Conservation (phyloP, 2,329 filamentous ascomycete species). For the Diaporthe sp. region DNA sequence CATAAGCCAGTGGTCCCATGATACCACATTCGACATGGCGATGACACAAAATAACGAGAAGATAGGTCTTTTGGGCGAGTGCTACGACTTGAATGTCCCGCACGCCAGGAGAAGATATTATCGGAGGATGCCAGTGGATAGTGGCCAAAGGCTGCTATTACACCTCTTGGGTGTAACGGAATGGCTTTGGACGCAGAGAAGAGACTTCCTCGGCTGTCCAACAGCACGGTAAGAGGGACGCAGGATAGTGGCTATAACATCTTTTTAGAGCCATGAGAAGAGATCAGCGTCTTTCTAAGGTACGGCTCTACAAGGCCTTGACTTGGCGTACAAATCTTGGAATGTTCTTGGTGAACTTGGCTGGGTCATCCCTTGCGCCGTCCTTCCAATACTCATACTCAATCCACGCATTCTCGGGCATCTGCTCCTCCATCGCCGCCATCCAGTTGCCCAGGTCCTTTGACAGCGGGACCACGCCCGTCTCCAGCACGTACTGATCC, state of each 20-base stretch:
- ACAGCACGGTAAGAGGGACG: neutral
- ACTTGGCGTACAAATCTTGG: conserved; percentile 41
- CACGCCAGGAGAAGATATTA: too few species aligned
- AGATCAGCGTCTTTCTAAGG: neutral
- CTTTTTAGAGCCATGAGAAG: too few species aligned
- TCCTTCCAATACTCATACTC: conserved; percentile 74
- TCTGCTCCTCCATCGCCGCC: conserved; percentile 73
- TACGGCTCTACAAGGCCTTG: conserved; percentile 37
- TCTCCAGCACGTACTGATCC: conserved; percentile 62
- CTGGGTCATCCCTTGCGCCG: conserved; percentile 58
- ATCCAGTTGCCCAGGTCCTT: conserved; percentile 71
- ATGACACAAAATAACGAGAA: neutral
- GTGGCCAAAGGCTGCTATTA: neutral
- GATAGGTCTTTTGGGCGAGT: neutral
- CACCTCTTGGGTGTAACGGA: neutral
- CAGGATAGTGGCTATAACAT: neutral
- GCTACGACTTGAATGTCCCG: neutral
- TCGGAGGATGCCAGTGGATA: neutral
- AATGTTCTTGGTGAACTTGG: conserved; percentile 53
- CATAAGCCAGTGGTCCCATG: neutral
- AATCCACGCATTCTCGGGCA: conserved; percentile 76
- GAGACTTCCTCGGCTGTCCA: neutral
- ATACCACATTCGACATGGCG: neutral
- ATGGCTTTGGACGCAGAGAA: neutral
- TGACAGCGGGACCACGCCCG: conserved; percentile 70